phyloP scores from a whole-genome alignment of 2,329 filamentous ascomycete genomes.

The Cadophora luteo-olivacea region DNA sequence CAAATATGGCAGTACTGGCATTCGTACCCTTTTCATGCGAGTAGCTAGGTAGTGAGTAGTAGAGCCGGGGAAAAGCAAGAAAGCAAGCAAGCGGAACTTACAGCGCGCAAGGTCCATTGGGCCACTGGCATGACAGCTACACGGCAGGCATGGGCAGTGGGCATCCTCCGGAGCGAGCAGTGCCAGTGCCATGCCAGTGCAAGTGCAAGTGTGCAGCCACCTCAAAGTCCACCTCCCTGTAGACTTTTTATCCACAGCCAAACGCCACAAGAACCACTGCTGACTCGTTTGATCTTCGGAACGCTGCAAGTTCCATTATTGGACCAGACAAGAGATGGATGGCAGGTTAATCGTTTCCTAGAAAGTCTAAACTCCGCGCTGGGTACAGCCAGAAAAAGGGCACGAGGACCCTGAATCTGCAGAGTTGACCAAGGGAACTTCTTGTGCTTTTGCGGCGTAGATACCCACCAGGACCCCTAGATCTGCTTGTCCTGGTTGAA shows the following conservation, averaged over 20 bases:
- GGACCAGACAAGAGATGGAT: not conserved
- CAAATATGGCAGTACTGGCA: not conserved
- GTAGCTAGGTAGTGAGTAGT: not conserved
- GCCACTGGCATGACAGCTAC: not conserved
- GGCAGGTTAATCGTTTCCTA: not conserved
- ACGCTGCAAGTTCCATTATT: not conserved
- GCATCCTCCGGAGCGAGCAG: not conserved
- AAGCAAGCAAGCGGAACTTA: not conserved
- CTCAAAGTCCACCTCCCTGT: not conserved
- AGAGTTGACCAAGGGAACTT: not conserved
- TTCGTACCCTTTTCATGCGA: not conserved
- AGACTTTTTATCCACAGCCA: not conserved
- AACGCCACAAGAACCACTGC: not conserved
- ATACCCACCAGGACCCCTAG: conserved; percentile 1
- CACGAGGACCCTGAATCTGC: conserved; percentile 10
- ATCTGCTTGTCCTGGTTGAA: not conserved
- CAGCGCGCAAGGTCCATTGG: not conserved
- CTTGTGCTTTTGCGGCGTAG: not conserved
- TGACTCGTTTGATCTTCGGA: not conserved
- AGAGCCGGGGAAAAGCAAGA: not conserved
- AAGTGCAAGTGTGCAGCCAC: no score
- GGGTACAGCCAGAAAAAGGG: not conserved
- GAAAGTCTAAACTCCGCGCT: not conserved
- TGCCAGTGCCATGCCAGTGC: no score
- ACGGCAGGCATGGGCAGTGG: not conserved